These are phyloP conservation scores for Saccharum officinarum DNA, from an alignment of 176 grass and related monocot genomes.

Conservation along the genomic window DNA sequence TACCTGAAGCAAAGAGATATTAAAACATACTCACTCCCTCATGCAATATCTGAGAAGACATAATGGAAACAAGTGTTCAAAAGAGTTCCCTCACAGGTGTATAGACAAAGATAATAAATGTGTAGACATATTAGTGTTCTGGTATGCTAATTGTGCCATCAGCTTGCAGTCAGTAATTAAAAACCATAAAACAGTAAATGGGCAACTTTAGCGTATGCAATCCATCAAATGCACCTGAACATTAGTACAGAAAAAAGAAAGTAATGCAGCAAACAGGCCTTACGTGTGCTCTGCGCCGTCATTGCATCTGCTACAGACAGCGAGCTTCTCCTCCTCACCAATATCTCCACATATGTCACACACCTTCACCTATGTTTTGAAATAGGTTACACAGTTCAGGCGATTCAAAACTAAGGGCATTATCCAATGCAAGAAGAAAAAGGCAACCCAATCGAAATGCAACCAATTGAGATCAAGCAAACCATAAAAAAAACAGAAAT, in stretches of 20 bases:
- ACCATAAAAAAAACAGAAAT: conserved; percentile 14
- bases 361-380: conserved; percentile 77
- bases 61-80: not conserved
- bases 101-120: conserved; percentile 9
- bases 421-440: conserved; percentile 15
- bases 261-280: conserved; percentile 30
- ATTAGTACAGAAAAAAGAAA: not conserved
- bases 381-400: conserved; percentile 32
- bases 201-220: not conserved
- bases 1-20: conserved; percentile 66
- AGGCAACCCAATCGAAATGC: not conserved
- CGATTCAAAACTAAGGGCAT: not conserved
- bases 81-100: not conserved
- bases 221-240: not conserved
- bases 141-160: not conserved
- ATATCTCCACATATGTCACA: conserved; percentile 96
- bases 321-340: conserved; percentile 84
- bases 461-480: not conserved
- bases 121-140: not conserved
- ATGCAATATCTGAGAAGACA: conserved; percentile 8
- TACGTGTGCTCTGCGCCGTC: conserved; percentile 99
- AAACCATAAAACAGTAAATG: conserved; percentile 7
- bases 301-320: conserved; percentile 84
- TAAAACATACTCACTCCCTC: not conserved
- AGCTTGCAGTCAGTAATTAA: not conserved